Base-by-base conservation (phyloP, 202 grass and related monocot genomes). In the Setaria viridis region DNA sequence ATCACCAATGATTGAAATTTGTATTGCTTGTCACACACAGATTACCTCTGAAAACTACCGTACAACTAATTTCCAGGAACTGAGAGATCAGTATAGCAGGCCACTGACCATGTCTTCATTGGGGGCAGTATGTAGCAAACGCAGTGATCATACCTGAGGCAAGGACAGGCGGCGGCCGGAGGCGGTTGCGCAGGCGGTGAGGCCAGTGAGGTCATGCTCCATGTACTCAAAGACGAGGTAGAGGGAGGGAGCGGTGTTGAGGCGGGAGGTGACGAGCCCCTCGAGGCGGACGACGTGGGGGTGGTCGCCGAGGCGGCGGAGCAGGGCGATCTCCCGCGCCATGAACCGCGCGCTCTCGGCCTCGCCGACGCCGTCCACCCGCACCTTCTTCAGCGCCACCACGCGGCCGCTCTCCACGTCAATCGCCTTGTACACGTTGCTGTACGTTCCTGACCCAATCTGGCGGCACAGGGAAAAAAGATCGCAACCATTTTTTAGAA, bases 401-500 rank as follows among this genome's bases (percentile, higher is more conserved):
- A 97, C 87, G 17, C 62, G 33, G 72, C 88, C 82, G 57, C 65
- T 93, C 84, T 80, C 90, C 84, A 89, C 54, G 50, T 99, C 97
- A 2, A 86, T 89, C 77, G 97, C 97, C 89, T 97, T 99, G 90
- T 99, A 99, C 84, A 99, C 97, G 67, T 99, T 99, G 71, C 94
- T 97, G 86, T 99, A 99, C 7, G 97, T 99, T 37, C 97, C 97
- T 35, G 97, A 99, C 62, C 97, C 97, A 79, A 99, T 97, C 97
- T 99, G 77, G 62, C 34, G 10, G 41, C 20, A 46, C 34, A 77
- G 9, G 25, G 33, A 3, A 30, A 55, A 67, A 83, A 80, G 2
- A 78, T 60, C 2, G 29, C 16, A 78, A 37, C 0, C 77, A 57
- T 58, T 34, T 43, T 51, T 30, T 10, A 19, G 21, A 9, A 35